A percentile compares a stretch with the other conserved stretches of the same genome.
Conservation (phyloP, 2,329 filamentous ascomycete genomes). For the Verticillium nubilum region DNA sequence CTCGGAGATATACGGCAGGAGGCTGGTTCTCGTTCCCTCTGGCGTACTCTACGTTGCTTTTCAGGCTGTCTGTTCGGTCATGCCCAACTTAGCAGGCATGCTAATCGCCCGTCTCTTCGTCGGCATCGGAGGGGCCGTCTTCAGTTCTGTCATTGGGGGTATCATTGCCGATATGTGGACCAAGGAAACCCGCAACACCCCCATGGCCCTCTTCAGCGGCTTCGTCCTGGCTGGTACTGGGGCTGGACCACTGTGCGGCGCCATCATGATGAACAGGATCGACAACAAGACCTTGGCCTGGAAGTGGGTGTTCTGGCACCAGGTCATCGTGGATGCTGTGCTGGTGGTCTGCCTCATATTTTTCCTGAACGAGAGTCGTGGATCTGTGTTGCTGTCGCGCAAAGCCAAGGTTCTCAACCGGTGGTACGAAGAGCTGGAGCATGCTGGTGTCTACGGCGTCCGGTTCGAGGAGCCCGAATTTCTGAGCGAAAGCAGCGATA, state of each 20-base stretch:
- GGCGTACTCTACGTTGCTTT: conserved; percentile 67
- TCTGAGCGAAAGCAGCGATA: conserved; percentile 4
- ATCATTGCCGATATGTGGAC: conserved; percentile 84
- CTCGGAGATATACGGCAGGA: conserved; percentile 80
- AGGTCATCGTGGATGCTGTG: conserved; percentile 63
- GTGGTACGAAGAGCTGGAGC: conserved; percentile 73
- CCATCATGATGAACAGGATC: conserved; percentile 61
- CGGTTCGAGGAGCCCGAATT: conserved; percentile 22
- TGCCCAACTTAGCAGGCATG: conserved; percentile 66
- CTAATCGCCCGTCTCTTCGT: conserved; percentile 69
- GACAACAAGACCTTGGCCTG: conserved; percentile 44
- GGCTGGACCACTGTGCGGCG: conserved; percentile 66
- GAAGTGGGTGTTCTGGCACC: conserved; percentile 88
- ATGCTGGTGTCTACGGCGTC: conserved; percentile 49
- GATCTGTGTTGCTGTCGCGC: conserved; percentile 69
- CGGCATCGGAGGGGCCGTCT: conserved; percentile 71
- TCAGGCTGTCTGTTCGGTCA: conserved; percentile 68
- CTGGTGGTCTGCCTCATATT: conserved; percentile 60
- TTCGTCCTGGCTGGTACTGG: conserved; percentile 74
- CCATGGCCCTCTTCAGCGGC: conserved; percentile 86
- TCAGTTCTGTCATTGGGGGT: conserved; percentile 88
- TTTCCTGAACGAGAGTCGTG: conserved; percentile 78
- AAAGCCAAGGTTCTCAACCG: conserved; percentile 70
- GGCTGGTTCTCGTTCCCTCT: conserved; percentile 72
- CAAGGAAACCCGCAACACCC: conserved; percentile 72